Conservation (phyloP, 306 rosid genomes). For the Glycyrrhiza uralensis region DNA sequence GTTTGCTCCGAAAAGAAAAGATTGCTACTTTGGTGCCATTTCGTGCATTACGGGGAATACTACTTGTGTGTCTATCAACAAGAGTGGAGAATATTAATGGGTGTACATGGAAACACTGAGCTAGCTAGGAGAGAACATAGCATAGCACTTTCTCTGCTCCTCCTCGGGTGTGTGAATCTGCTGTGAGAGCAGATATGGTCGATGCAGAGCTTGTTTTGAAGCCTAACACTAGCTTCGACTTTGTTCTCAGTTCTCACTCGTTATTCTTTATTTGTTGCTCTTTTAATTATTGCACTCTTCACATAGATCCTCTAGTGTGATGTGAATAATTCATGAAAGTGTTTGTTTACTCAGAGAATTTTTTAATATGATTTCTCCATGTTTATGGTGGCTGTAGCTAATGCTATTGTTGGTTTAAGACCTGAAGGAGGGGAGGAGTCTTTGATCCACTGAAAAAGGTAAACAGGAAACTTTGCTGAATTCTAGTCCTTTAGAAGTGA, state of each 20-base stretch:
- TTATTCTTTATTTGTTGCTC: neutral
- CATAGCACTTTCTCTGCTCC: neutral
- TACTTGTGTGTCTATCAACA: neutral
- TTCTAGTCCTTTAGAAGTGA: neutral
- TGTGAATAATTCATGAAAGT: too few species aligned
- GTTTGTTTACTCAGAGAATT: too few species aligned
- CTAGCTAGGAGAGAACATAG: too few species aligned
- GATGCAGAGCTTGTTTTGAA: too few species aligned
- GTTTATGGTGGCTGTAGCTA: neutral
- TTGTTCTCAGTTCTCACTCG: neutral
- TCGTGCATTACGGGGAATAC: neutral
- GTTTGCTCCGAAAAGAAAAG: neutral
- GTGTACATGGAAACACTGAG: too few species aligned
- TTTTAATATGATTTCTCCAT: neutral
- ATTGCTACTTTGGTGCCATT: neutral
- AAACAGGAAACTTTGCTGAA: neutral
- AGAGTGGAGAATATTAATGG: neutral
- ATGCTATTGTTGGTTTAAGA: neutral
- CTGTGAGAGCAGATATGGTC: too few species aligned
- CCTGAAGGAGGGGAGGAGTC: neutral
- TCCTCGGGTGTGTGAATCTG: too few species aligned
- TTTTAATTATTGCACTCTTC: too few species aligned
- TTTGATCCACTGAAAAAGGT: neutral
- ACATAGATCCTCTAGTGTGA: too few species aligned
- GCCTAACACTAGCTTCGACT: neutral